Evolutionary conservation across 371 early-diverging fungal species (phyloP).

Genomic region (Entomophthora muscae): DNA sequence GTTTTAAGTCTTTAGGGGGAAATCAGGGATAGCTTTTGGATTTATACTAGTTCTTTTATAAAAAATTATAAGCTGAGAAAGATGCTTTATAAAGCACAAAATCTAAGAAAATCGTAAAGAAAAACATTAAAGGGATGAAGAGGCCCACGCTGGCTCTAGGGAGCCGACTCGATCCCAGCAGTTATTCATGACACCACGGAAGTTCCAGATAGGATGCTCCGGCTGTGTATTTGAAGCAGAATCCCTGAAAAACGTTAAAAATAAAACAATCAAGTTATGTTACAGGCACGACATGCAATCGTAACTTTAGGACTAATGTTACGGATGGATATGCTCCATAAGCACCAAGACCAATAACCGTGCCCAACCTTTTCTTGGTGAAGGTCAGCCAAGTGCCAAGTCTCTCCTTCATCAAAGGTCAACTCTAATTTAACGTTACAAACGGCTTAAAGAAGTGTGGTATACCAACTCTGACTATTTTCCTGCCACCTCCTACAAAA

Average conservation of each 20-base stretch:
- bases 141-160: no score
- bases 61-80: no score
- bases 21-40: no score
- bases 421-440: conserved; percentile 59
- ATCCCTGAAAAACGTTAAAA: conserved; percentile 28
- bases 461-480: conserved; percentile 6
- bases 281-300: conserved; percentile 11
- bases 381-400: conserved; percentile 45
- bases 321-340: conserved; percentile 3
- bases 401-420: conserved; percentile 53
- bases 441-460: not conserved
- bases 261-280: not conserved
- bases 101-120: no score
- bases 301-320: not conserved
- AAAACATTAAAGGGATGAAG: no score
- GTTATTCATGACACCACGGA: conserved; percentile 72
- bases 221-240: conserved; percentile 56
- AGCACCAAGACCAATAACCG: conserved; percentile 47
- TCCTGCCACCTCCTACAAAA: conserved; percentile 6
- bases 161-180: conserved; percentile 43
- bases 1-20: no score
- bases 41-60: no score
- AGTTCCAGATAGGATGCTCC: conserved; percentile 50
- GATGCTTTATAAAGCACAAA: no score
- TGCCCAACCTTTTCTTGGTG: conserved; percentile 5